Evolutionary conservation across 495 filamentous ascomycete genomes (phyloP), one percentile per base, ranked within the genome.

Genomic region (Penicillium malachiteum): DNA sequence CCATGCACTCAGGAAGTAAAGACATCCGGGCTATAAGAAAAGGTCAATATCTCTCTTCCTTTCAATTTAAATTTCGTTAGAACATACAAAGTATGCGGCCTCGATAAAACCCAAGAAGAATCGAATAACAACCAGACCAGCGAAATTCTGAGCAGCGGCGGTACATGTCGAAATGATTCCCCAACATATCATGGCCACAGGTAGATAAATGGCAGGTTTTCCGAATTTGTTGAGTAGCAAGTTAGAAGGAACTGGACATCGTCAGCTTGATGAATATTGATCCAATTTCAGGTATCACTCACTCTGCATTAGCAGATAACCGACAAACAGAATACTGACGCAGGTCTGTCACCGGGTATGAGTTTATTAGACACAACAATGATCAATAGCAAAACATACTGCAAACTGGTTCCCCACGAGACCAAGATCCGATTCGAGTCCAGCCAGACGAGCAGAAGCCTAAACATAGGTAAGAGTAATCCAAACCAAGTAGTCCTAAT

Each of bases 91-190:
- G 57, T 77, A 79, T 3, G 77, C 76, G 21, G 78, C 78, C 54
- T 84, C 81, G 7, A 79, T 79, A 42, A 89, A 85, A 59, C 88
- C 87, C 0, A 91, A 76, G 57, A 88, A 87, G 75, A 90, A 90
- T 13, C 87, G 82, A 45, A 83, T 79, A 3, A 81, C 84, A 17
- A 88, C 71, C 38, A 90, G 73, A 1, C 86, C 86, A 37, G 76
- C 77, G 58, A 78, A 87, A 58, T 72, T 87, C 16, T 74, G 66
- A 1, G 79, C 82, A 7, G 72, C 81, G 35, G 84, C 84, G 2
- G 86, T 87, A 0, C 73, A 72, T 0, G 82, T 82, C 0, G 84
- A 88, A 50, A 91, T 86, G n/a, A 84, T 69, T n/a, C 86, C 86
- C 88, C 87, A 91, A 3, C 86, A 54, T 17, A 86, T 70, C 84